Evolutionary conservation across 2,329 filamentous ascomycete species (phyloP).

Genomic region (Aureobasidium uvarum): DNA sequence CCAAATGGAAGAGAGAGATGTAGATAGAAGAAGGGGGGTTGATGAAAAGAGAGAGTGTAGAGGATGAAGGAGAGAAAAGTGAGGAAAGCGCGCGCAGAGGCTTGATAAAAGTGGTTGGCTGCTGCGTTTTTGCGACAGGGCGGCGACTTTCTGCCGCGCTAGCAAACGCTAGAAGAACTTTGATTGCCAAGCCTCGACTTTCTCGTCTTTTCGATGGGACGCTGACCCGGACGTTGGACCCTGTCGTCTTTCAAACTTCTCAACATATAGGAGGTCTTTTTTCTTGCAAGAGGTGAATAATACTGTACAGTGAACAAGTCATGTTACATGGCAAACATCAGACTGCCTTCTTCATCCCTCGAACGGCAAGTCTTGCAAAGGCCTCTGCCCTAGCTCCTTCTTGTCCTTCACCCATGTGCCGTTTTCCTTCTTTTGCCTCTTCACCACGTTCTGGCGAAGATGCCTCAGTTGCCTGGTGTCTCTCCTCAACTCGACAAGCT

Average conservation of each 20-base stretch:
- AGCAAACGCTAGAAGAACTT: constrained; percentile 24
- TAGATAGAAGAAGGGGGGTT: background rate
- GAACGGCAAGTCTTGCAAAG: constrained; percentile 9
- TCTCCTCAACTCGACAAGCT: constrained; percentile 16
- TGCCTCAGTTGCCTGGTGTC: constrained; percentile 23
- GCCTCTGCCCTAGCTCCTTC: background rate
- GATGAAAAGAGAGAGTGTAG: constrained; percentile 17
- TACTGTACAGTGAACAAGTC: background rate
- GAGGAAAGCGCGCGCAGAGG: constrained; percentile 9
- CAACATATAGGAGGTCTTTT: background rate
- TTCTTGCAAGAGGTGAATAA: background rate
- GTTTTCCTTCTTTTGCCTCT: constrained; percentile 16
- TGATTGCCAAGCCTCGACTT: constrained; percentile 6
- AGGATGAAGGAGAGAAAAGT: constrained; percentile 17
- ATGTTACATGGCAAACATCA: background rate
- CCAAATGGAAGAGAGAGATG: constrained; percentile 4
- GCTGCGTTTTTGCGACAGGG: constrained; percentile 22
- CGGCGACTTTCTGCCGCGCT: constrained; percentile 22
- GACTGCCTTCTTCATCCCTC: background rate
- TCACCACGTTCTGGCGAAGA: constrained; percentile 3
- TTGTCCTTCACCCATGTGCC: constrained; percentile 19
- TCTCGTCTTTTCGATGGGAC: constrained; percentile 4
- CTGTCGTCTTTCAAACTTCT: background rate
- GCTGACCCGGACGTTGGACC: constrained; percentile 1
- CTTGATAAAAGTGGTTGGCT: constrained; percentile 23